Base-by-base conservation (phyloP, 805 yeast species). In the Lipomyces orientalis region DNA sequence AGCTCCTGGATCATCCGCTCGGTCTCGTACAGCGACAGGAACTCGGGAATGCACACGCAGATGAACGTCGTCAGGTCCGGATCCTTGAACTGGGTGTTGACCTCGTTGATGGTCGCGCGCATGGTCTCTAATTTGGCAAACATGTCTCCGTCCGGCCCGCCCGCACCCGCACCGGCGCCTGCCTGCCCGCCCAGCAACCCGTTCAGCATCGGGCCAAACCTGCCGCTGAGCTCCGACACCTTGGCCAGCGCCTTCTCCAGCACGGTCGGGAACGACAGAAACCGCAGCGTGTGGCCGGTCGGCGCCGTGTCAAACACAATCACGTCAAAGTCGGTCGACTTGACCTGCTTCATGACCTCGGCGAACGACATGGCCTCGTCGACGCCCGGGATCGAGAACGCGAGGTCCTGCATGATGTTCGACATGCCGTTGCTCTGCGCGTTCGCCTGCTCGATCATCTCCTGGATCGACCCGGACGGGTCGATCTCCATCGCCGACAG, bases 221-320 rank as follows among this genome's bases (percentile, higher is more conserved):
- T 87, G 14, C 93, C 90, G 54, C 94, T 88, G 65, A 95, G 84
- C 74, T 92, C 97, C 75, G 93, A 88, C 78, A 95, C 88, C 77
- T 94, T 95, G 60, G 90, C 88, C 73, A 95, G 84, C 49, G 97
- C 85, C 78, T 91, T 92, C 74, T 93, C 96, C 69, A 95, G 82
- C 2, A 97, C 93, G 35, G 96, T 86, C 51, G 99, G 99, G 75
- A 95, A 86, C 80, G 93, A 97, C 78, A 95, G 84, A 79, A 95
- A 95, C 76, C 99, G 87, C 74, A 95, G 83, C 1, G 99, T 95
- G 80, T 95, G 99, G 49, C 99, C 99, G 0, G 99, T 95, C 74
- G 99, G 99, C 0, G 99, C 99, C n/a, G 99, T 95, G 79, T 95
- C 99, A 76, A 95, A 95, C 73, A 95, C 92, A 72, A 95, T 93